Base-by-base conservation (phyloP, 2,329 filamentous ascomycete genomes). In the Pseudocercospora pini-densiflorae region DNA sequence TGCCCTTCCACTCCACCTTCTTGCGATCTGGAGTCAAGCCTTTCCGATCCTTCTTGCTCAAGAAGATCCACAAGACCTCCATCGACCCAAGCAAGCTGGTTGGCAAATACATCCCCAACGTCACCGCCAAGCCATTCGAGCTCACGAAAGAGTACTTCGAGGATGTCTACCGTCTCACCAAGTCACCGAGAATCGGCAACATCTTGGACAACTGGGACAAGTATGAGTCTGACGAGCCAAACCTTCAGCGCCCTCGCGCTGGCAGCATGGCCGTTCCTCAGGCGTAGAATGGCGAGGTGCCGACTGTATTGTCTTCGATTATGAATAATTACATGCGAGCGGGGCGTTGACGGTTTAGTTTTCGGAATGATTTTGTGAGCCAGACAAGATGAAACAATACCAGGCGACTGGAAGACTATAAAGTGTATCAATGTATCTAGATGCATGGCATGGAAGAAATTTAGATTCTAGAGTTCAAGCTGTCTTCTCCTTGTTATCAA, bases 51-150 rank as follows among this genome's bases (percentile, higher is more conserved):
- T 99, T 99, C 88, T 82, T 99, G 78, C 90, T 98, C 75, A 99
- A 98, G 92, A 99, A 99, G 88, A 98, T 99, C 84, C 93, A 98
- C 87, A 97, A 97, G 89, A 97, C 94, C 24, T 96, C 92, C 62
- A 98, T 99, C 79, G 95, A 99, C 79, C 95, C 95, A 5, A 91
- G 92, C 79, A 98, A 98, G 86, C 84, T 99, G 76, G 87, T 99
- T 73, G 95, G 95, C 76, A 99, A 99, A 83, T 99, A 99, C 83
- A 98, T 99, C 72, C 95, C 95, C 74, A 99, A 99, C 81, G 96
- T 99, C 72, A 99, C 95, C 63, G 95, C 95, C 65, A 90, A 90
- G 82, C 95, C 95, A 16, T 99, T 99, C 79, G 93, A 93, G 79
- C 85, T 99, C 72, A 97, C 93, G 63, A 97, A 94, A 87, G 95